Evolutionary conservation across 176 grass and related monocot genomes (phyloP).

Genomic region (Tillandsia fasciculata): DNA sequence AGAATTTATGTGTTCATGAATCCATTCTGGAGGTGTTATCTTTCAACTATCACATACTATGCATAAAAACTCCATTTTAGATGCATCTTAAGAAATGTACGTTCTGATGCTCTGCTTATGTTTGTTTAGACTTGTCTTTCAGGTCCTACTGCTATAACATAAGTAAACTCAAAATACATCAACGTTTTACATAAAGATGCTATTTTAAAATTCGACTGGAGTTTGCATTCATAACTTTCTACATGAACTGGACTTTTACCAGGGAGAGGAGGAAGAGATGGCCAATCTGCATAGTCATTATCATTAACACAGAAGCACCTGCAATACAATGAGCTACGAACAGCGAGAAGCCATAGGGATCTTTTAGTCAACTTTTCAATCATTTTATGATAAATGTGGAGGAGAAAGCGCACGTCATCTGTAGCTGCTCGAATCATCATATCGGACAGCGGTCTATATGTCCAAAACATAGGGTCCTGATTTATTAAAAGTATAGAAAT

Average conservation of each 20-base stretch:
- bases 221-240: slow-evolving; percentile 1
- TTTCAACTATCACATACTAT: too few relatives aligned
- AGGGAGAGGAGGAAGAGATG: slow-evolving; percentile 59
- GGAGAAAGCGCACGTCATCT: slow-evolving; percentile 87
- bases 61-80: too few relatives aligned
- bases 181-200: too few relatives aligned
- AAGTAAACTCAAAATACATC: too few relatives aligned
- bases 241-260: slow-evolving; percentile 32
- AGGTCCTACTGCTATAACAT: too few relatives aligned
- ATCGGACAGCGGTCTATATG: slow-evolving; percentile 67
- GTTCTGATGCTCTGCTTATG: too few relatives aligned
- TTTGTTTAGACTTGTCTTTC: too few relatives aligned
- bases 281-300: slow-evolving; percentile 75
- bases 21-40: too few relatives aligned
- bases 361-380: slow-evolving; percentile 58
- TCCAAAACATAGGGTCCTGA: slow-evolving; percentile 83
- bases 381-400: slow-evolving; percentile 83
- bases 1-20: too few relatives aligned
- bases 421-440: slow-evolving; percentile 87
- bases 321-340: slow-evolving; percentile 69
- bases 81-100: too few relatives aligned
- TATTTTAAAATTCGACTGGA: not conserved
- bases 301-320: slow-evolving; percentile 85
- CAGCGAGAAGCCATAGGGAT: slow-evolving; percentile 62
- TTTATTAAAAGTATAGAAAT: slow-evolving; percentile 22